A percentile compares a stretch with the other conserved stretches of the same genome.
Conservation (phyloP, 2,329 filamentous ascomycete species). For the Chlorencoelia australis region DNA sequence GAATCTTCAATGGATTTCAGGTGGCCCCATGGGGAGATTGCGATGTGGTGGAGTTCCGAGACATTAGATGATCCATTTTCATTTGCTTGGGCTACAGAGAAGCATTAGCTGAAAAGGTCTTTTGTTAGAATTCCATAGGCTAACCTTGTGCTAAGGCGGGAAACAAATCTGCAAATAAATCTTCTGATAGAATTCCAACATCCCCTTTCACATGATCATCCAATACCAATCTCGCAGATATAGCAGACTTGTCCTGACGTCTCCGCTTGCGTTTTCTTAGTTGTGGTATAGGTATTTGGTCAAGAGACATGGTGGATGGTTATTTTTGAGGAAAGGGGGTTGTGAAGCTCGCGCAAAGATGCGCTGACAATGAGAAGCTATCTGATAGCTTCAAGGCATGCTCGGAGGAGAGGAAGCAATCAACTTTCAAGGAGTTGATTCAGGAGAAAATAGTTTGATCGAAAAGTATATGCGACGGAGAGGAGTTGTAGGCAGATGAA, state of each 20-base stretch:
- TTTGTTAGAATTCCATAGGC: constrained; percentile 5
- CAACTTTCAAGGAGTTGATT: too few species aligned
- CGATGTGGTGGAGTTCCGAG: constrained; percentile 49
- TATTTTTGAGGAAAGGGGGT: too few species aligned
- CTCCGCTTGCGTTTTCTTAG: constrained; percentile 38
- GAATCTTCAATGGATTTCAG: constrained; percentile 46
- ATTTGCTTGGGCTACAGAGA: constrained; percentile 17
- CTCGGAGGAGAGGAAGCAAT: too few species aligned
- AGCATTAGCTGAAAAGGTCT: too few species aligned
- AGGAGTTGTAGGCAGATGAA: too few species aligned
- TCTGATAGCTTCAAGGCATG: too few species aligned
- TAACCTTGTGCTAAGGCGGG: constrained; percentile 45
- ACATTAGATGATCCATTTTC: constrained; percentile 16
- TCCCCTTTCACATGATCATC: constrained; percentile 81
- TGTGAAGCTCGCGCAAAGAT: too few species aligned
- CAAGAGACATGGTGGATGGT: too few species aligned
- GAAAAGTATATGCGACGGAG: too few species aligned
- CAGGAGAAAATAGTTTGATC: too few species aligned
- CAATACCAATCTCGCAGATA: constrained; percentile 71
- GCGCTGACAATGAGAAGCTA: too few species aligned
- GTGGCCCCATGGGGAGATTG: constrained; percentile 65
- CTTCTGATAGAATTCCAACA: constrained; percentile 75
- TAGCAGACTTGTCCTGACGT: constrained; percentile 60
- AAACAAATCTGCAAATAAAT: constrained; percentile 76
- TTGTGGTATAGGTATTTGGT: constrained; percentile 13